phyloP scores from a whole-genome alignment of 2,329 filamentous ascomycete genomes.

The Colletotrichum acutatum region DNA sequence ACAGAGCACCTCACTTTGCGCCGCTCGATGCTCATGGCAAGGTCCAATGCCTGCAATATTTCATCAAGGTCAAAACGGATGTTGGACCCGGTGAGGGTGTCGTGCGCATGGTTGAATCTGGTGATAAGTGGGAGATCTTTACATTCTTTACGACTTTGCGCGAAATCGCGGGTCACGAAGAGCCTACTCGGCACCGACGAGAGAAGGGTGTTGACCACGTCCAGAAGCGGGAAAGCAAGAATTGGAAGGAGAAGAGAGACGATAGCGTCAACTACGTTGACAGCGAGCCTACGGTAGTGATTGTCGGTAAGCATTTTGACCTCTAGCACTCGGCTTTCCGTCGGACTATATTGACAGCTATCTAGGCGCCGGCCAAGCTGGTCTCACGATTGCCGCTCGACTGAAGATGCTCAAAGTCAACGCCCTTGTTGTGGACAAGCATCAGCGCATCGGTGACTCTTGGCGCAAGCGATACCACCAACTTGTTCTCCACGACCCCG shows the following conservation, averaged over 20 bases:
- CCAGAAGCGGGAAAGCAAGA: conserved; percentile 45
- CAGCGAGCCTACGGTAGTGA: conserved; percentile 34
- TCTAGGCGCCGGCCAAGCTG: conserved; percentile 59
- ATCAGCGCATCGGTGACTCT: conserved; percentile 65
- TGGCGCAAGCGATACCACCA: conserved; percentile 69
- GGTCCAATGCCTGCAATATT: conserved; percentile 65
- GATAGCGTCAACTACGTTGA: conserved; percentile 33
- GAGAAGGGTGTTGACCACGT: conserved; percentile 64
- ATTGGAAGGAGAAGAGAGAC: conserved; percentile 38
- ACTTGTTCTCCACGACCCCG: conserved; percentile 71
- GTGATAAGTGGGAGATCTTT: conserved; percentile 62
- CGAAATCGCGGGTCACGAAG: conserved; percentile 60
- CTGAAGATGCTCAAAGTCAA: conserved; percentile 65
- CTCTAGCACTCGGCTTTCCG: background rate
- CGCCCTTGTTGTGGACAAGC: conserved; percentile 63
- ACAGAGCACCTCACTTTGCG: conserved; percentile 54
- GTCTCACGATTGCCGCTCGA: conserved; percentile 62
- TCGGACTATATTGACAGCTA: background rate
- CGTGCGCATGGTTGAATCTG: conserved; percentile 56
- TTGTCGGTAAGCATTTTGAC: conserved; percentile 35
- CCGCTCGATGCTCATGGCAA: conserved; percentile 61
- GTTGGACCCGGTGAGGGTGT: conserved; percentile 68
- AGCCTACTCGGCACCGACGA: conserved; percentile 53
- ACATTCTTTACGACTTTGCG: conserved; percentile 65
- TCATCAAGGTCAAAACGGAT: conserved; percentile 63